These are phyloP conservation scores for sorghum (Sorghum bicolor) DNA, from an alignment of 176 grass and related monocot species.

Conservation along the genomic window DNA sequence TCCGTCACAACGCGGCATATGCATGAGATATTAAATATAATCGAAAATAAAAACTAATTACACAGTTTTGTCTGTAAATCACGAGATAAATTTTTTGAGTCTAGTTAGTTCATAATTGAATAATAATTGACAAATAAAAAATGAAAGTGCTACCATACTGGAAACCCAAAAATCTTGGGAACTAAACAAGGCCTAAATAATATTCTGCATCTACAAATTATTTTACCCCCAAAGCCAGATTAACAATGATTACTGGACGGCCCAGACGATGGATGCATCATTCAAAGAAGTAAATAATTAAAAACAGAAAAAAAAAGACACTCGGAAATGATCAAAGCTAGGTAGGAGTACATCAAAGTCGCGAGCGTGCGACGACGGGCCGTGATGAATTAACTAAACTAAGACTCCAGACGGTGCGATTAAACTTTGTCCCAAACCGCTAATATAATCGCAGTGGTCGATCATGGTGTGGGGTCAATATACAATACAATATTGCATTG, in stretches of 20 bases:
- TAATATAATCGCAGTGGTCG: conserved; percentile 10
- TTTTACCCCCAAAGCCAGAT: neutral
- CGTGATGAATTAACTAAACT: conserved; percentile 21
- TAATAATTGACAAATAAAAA: too few species aligned
- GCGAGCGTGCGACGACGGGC: neutral
- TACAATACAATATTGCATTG: neutral
- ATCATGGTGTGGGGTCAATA: neutral
- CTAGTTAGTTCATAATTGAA: too few species aligned
- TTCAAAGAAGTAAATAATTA: neutral
- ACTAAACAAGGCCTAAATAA: too few species aligned
- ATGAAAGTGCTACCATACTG: too few species aligned
- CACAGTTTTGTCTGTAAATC: too few species aligned
- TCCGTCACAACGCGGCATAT: too few species aligned
- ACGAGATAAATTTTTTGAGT: too few species aligned
- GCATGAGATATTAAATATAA: too few species aligned
- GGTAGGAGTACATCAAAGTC: neutral
- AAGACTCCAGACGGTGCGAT: neutral
- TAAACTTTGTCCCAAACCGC: neutral
- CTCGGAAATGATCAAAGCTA: neutral
- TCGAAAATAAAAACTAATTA: too few species aligned
- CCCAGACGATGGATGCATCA: neutral
- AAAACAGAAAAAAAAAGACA: neutral
- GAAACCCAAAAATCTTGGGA: too few species aligned
- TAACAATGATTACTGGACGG: neutral
- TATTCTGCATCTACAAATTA: neutral